These are phyloP conservation scores for Artemisia annua DNA, from an alignment of 129 eudicot genomes.

Conservation along the genomic window DNA sequence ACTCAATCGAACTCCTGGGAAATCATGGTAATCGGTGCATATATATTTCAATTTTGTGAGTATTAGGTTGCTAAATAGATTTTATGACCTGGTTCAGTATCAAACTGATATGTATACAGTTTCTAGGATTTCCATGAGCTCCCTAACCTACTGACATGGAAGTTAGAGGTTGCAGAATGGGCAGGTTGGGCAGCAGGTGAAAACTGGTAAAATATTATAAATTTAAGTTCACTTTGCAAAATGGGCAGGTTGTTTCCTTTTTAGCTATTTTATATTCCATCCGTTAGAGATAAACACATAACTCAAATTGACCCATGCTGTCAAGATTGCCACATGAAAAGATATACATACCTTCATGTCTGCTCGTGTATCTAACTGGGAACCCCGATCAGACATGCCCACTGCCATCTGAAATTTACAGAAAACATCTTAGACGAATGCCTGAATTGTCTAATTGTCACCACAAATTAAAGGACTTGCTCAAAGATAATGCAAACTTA, in stretches of 20 bases:
- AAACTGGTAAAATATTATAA: no score
- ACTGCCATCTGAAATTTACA: slow-evolving; percentile 84
- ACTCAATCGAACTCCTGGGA: neutral
- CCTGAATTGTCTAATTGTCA: slow-evolving; percentile 10
- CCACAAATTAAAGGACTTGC: slow-evolving; percentile 4
- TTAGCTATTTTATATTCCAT: no score
- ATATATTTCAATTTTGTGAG: neutral
- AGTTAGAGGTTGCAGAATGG: neutral
- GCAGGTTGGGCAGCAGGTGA: no score
- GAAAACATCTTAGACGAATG: slow-evolving; percentile 12
- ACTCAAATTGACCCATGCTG: no score
- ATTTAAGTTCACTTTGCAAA: no score
- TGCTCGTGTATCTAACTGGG: slow-evolving; percentile 70
- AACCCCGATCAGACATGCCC: slow-evolving; percentile 77
- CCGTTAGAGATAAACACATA: neutral
- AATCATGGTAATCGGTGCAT: neutral
- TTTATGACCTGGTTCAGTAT: neutral
- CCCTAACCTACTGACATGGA: slow-evolving; percentile 5
- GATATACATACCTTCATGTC: slow-evolving; percentile 71
- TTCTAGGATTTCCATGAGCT: slow-evolving; percentile 5
- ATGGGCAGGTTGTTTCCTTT: no score
- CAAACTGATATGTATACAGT: neutral
- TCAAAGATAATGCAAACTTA: slow-evolving; percentile 41
- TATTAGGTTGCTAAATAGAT: neutral
- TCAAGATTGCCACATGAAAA: neutral